A percentile compares a stretch with the other conserved stretches of the same genome.
Evolutionary conservation across 1,139 yeast genomes (phyloP).

Genomic region (Kodamaea suecica): DNA sequence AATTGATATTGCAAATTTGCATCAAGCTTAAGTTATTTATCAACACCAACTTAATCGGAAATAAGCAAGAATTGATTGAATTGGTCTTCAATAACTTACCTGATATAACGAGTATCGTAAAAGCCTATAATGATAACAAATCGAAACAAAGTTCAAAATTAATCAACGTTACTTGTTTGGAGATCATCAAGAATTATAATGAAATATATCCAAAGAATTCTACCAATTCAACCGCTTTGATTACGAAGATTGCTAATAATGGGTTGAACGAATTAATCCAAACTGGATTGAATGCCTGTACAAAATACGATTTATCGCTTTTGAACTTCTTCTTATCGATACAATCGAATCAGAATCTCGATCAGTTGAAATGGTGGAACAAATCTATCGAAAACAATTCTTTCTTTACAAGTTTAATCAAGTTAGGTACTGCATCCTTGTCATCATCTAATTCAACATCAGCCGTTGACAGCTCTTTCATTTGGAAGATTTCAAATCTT

Average conservation of each 20-base stretch:
- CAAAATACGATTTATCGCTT: conserved; percentile 52
- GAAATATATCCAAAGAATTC: conserved; percentile 18
- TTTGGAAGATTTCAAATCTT: conserved; percentile 23
- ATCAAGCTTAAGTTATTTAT: conserved; percentile 44
- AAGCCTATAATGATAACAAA: conserved; percentile 13
- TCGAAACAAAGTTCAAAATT: conserved; percentile 16
- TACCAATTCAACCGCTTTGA: conserved; percentile 12
- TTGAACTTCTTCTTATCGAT: conserved; percentile 46
- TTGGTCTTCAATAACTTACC: conserved; percentile 31
- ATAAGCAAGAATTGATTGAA: conserved; percentile 30
- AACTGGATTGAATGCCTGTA: conserved; percentile 22
- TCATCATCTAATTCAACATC: conserved; percentile 36
- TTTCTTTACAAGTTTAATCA: conserved; percentile 57
- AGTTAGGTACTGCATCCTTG: conserved; percentile 41
- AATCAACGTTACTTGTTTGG: conserved; percentile 25
- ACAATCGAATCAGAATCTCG: conserved; percentile 35
- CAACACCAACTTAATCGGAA: conserved; percentile 28
- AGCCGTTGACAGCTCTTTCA: conserved; percentile 16
- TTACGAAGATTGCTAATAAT: conserved; percentile 18
- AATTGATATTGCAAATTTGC: conserved; percentile 47
- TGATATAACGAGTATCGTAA: conserved; percentile 23
- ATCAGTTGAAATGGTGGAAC: conserved; percentile 63
- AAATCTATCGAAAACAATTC: conserved; percentile 46
- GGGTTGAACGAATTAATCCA: conserved; percentile 22
- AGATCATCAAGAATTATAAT: conserved; percentile 24